Base-by-base conservation (phyloP, 1,284 basidiomycete species). In the Vanrija humicola region DNA sequence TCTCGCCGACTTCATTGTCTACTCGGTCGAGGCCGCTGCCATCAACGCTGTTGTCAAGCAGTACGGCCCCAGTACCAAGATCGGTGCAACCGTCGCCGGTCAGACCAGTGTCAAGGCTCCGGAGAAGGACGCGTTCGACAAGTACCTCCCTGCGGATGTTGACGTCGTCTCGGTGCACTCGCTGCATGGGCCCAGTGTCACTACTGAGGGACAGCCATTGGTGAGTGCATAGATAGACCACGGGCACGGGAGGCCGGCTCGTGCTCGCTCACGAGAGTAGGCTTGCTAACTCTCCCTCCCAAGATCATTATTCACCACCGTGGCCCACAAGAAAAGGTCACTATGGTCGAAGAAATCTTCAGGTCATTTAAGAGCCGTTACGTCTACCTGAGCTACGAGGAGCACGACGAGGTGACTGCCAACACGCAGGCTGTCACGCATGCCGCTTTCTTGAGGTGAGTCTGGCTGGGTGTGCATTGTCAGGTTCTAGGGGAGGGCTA, bases 401-500 rank as follows among this genome's bases (percentile, higher is more conserved):
- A 98, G 62, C 95, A 98, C 72, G 95, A 98, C 68, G 81, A 85
- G 46, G 90, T 98, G 48, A 98, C 95, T 0, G 95, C 95, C 21
- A 98, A 98, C 67, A 98, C 96, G 0, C 95, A 98, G 77, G 95
- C 95, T 0, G 93, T 96, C 19, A 98, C 93, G 0, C 96, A 98
- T 67, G 95, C 95, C 14, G 95, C 95, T 0, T 98, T 98, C 80
- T 80, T 98, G 38, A 92, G 88, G 91, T 91, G 71, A 54, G 77
- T 69, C 1, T 8, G 8, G 34, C 34, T 28, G 7, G 28, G 28
- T 8, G 28, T 28, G 28, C 2, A 23, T 23, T 23, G 21, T 23
- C 21, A 23, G 21, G 21, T 5, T 23, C 21, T 23, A 23, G 21
- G 21, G 21, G 21, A 23, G 21, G 21, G 3, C 21, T 23, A 23